Base-by-base conservation (phyloP, 2,329 filamentous ascomycete species). In the Phialocephala sp. region DNA sequence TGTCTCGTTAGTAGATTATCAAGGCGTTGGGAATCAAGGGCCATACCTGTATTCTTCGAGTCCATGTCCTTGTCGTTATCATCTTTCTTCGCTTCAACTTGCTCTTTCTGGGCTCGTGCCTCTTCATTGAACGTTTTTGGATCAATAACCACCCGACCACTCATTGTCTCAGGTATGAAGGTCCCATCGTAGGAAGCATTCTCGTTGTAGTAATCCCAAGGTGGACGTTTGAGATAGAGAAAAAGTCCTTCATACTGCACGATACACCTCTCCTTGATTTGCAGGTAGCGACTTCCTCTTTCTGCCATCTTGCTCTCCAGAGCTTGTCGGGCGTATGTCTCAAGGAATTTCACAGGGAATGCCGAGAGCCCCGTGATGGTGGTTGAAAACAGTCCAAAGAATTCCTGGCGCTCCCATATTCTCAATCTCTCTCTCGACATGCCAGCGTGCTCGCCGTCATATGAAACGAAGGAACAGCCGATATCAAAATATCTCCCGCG, bases 81-180 rank as follows among this genome's bases (percentile, higher is more conserved):
- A 41, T 50, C 57, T 12, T 62, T 36, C 15, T 62, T 54, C n/a
- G 55, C 50, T 15, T 47, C 55, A 24, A 67, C 52, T 41, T 55
- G 37, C 36, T 67, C 66, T 41, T 65, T 67, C 41, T 58, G 62
- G 3, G 56, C 57, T 20, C 62, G 59, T 0, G 66, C 62, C 22
- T 69, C 67, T 24, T 69, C 67, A 9, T 69, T 65, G 59, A 69
- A 69, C 8, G 67, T 67, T 32, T 66, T 65, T 2, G 62, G 65
- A 39, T 69, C 67, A 35, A 69, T 60, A 2, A 67, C 43, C 15
- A 69, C 56, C 14, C 67, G 60, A 18, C 67, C 67, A 41, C 63
- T 69, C 60, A 67, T 66, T 14, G 67, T 69, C 37, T 69, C 65
- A 12, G 67, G 67, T 22, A 69, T 43, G 32, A 62, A 69, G 1